Evolutionary conservation across 2,329 filamentous ascomycete genomes (phyloP), one percentile per base, ranked within the genome.

Genomic region (Ascochyta viciae-villosae): DNA sequence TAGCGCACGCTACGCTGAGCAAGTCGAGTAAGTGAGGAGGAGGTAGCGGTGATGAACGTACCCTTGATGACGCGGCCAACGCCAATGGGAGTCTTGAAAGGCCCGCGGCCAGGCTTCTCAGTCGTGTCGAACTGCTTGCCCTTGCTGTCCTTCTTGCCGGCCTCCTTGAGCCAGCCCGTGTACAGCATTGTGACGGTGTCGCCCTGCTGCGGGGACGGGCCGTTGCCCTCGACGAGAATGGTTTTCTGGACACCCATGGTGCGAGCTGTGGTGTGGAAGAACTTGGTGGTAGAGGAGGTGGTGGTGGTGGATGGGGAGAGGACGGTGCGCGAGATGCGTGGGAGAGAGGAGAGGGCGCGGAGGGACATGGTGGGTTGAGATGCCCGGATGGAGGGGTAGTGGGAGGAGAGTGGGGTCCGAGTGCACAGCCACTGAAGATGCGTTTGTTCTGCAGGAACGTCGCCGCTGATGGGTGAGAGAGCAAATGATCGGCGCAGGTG

Each of bases 61-160:
- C 92, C 93, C 81, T 85, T 86, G 80, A 98, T 97, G 73, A 98
- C 90, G 72, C 85, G 82, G 53, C 91, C 92, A 64, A 89, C 82
- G 49, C 94, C 94, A 76, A 98, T 97, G 55, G 77, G 71, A 57
- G 87, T 89, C 63, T 85, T 79, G 74, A 97, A 95, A 74, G 90
- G 85, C 47, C 87, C 88, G 52, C 90, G 86, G 60, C 87, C 87
- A 23, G 53, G 53, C 53, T 56, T 56, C 62, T 88, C 83, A 24
- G 93, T 96, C 58, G 87, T 90, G 80, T 98, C 94, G 79, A 98
- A 97, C 61, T 69, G 66, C 57, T 68, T 70, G 63, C 68, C 68
- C 66, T 72, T 72, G 29, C 63, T 54, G 44, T 66, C 61, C 29
- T 60, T 53, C 54, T 64, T 43, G 56, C 62, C 65, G 4, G 50